A percentile compares a stretch with the other conserved stretches of the same genome.
phyloP scores from a whole-genome alignment of 2,329 filamentous ascomycete species.

The Fusarium fracticaudum region DNA sequence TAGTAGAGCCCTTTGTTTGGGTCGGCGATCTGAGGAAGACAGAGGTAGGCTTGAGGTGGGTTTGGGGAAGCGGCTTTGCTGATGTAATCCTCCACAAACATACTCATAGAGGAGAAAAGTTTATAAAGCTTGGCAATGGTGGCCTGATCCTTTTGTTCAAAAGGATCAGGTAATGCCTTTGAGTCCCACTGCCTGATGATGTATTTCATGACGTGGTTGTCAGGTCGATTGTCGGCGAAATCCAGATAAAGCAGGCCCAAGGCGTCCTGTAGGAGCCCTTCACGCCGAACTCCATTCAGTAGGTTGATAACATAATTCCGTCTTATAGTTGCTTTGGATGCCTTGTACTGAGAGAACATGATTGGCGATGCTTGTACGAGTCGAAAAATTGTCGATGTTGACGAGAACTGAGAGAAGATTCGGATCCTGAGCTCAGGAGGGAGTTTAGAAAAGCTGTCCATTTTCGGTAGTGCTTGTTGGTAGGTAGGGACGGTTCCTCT shows the following conservation, averaged over 20 bases:
- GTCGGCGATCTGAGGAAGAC: neutral
- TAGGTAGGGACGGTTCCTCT: neutral
- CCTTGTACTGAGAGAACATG: neutral
- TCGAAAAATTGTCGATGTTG: neutral
- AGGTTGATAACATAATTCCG: neutral
- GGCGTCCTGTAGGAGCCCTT: neutral
- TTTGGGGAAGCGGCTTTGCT: slow-evolving; percentile 12
- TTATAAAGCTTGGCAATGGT: neutral
- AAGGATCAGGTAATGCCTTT: neutral
- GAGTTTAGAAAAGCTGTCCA: neutral
- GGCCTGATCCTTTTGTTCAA: neutral
- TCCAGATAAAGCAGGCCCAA: neutral
- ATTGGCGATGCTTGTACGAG: neutral
- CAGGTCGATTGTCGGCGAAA: neutral
- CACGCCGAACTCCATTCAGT: neutral
- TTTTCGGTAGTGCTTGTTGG: neutral
- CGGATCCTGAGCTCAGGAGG: neutral
- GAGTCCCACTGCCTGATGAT: neutral
- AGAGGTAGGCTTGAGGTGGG: slow-evolving; percentile 6
- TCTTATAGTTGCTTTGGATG: neutral
- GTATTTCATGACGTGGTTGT: neutral
- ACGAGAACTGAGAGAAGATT: neutral
- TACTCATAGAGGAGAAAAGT: neutral
- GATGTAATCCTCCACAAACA: slow-evolving; percentile 28
- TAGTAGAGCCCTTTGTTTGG: neutral